These are phyloP conservation scores for Ceratocystis cubensis DNA, from an alignment of 2,329 filamentous ascomycete species.

Conservation along the genomic window DNA sequence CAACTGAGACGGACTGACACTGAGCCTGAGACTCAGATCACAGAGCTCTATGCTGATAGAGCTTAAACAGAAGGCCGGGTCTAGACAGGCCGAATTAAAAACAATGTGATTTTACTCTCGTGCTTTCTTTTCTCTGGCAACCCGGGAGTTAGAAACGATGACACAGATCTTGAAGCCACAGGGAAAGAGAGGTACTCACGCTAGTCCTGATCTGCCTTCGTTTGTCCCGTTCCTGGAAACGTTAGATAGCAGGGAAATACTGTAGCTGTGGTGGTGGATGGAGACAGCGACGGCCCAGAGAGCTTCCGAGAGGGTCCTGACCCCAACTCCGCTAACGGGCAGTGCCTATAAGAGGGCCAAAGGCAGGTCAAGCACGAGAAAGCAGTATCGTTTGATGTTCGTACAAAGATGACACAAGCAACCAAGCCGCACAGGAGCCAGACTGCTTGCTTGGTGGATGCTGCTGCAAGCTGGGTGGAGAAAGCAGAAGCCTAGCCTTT, in stretches of 20 bases:
- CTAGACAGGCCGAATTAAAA: not conserved
- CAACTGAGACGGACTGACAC: not conserved
- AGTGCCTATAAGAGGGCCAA: not conserved
- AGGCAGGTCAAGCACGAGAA: not conserved
- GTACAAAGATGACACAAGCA: slow-evolving; percentile 3
- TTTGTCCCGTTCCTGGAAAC: not conserved
- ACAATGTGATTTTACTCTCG: not conserved
- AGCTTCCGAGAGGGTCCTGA: not conserved
- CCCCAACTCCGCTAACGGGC: not conserved
- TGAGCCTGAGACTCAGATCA: not conserved
- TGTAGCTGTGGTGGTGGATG: not conserved
- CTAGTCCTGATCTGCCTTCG: slow-evolving; percentile 1
- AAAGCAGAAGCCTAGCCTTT: not conserved
- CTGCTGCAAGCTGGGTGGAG: not conserved
- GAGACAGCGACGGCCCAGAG: not conserved
- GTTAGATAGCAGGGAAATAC: not conserved
- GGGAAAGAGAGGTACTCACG: not conserved
- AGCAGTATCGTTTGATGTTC: not conserved
- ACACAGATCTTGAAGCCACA: not conserved
- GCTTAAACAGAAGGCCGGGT: not conserved
- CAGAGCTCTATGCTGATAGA: not conserved
- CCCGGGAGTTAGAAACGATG: not conserved
- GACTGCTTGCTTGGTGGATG: not conserved
- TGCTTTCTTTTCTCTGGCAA: not conserved
- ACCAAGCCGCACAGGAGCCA: not conserved